Conservation (phyloP, 371 early-diverging fungal species). For the Paraphysoderma sedebokerense region DNA sequence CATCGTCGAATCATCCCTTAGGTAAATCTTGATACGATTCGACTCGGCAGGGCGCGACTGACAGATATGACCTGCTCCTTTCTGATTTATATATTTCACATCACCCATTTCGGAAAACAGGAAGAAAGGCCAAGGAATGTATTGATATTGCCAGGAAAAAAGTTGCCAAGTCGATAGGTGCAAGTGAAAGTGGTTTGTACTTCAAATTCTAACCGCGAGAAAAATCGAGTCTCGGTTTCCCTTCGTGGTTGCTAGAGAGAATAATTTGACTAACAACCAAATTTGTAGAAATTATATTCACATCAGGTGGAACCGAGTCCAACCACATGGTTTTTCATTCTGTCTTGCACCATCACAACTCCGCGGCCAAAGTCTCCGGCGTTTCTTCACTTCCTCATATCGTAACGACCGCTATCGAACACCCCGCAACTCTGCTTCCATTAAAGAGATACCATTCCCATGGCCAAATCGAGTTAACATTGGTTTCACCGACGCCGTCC, state of each 20-base stretch:
- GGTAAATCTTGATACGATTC: neutral
- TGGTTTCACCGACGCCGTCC: neutral
- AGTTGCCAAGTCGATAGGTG: neutral
- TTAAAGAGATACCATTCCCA: neutral
- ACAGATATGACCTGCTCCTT: too few relatives aligned
- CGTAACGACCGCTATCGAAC: neutral
- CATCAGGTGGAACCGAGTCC: conserved; percentile 2
- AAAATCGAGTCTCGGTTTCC: too few relatives aligned
- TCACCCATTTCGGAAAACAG: neutral
- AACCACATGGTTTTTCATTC: conserved; percentile 1
- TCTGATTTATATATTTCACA: too few relatives aligned
- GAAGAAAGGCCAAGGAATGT: neutral
- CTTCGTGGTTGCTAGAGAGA: too few relatives aligned
- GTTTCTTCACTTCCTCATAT: neutral
- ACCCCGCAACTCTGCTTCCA: neutral
- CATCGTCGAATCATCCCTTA: neutral
- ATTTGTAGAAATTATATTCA: conserved; percentile 1
- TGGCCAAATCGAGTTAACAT: neutral
- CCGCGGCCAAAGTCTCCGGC: too few relatives aligned
- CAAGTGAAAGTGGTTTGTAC: neutral
- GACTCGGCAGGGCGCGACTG: too few relatives aligned
- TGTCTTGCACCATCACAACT: neutral
- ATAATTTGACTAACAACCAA: neutral
- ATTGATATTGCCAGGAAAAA: neutral
- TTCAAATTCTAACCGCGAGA: too few relatives aligned